phyloP scores from a whole-genome alignment of 768 basidiomycete genomes.

The Serendipita indica region DNA sequence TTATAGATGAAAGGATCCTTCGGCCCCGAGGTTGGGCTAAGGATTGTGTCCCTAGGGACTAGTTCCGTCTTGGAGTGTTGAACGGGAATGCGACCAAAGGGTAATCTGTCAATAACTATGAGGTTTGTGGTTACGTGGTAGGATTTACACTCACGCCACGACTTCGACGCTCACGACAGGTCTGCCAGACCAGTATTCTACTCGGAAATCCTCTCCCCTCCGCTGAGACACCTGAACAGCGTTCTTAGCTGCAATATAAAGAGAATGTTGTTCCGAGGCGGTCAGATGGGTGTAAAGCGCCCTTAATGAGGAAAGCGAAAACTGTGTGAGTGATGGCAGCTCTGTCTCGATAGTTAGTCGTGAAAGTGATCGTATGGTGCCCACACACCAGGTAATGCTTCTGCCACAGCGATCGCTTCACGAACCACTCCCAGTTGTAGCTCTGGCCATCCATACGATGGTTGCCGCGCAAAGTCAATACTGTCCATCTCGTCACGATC shows the following conservation, averaged over 20 bases:
- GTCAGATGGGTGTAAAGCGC: slow-evolving; percentile 53
- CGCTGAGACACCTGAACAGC: slow-evolving; percentile 61
- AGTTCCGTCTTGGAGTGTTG: slow-evolving; percentile 41
- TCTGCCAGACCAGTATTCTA: slow-evolving; percentile 80
- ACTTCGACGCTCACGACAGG: slow-evolving; percentile 69
- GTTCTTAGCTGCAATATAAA: slow-evolving; percentile 55
- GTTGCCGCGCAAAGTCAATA: slow-evolving; percentile 29
- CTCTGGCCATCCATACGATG: slow-evolving; percentile 79
- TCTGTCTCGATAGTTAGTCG: slow-evolving; percentile 35
- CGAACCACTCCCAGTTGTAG: slow-evolving; percentile 86
- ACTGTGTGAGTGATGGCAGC: slow-evolving; percentile 69
- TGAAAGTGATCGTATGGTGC: not conserved
- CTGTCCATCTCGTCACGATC: slow-evolving; percentile 21
- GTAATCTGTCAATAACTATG: slow-evolving; percentile 34
- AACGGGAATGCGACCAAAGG: slow-evolving; percentile 51
- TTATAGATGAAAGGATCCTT: slow-evolving; percentile 86
- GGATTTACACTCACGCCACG: slow-evolving; percentile 41
- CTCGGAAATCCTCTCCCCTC: slow-evolving; percentile 51
- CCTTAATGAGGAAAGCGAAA: slow-evolving; percentile 77
- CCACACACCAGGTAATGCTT: slow-evolving; percentile 69
- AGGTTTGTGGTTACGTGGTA: slow-evolving; percentile 9
- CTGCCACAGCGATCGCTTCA: slow-evolving; percentile 82
- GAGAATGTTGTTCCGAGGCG: slow-evolving; percentile 62
- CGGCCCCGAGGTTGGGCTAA: slow-evolving; percentile 34
- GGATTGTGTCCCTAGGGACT: slow-evolving; percentile 23